A percentile compares a stretch with the other conserved stretches of the same genome.
Conservation (phyloP, 2,329 filamentous ascomycete genomes). For the Phoma sp. region DNA sequence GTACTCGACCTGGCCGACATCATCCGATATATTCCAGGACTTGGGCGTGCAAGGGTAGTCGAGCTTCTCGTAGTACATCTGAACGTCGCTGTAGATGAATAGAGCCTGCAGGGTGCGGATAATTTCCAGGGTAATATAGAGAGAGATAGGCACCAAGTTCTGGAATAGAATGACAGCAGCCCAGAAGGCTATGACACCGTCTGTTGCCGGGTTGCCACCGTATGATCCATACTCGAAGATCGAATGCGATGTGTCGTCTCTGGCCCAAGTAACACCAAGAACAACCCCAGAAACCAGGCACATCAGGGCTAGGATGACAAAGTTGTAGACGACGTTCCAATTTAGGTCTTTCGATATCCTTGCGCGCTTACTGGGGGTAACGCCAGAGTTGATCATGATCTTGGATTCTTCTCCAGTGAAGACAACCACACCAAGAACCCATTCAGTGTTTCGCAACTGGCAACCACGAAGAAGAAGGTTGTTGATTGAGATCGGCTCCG, state of each 20-base stretch:
- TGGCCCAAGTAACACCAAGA: constrained; percentile 82
- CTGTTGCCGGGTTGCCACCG: constrained; percentile 73
- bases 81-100: constrained; percentile 95
- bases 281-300: constrained; percentile 86
- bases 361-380: constrained; percentile 92
- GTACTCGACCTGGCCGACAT: constrained; percentile 97
- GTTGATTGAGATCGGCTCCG: constrained; percentile 92
- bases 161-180: constrained; percentile 93
- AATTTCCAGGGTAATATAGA: constrained; percentile 97
- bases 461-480: constrained; percentile 93
- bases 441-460: constrained; percentile 93
- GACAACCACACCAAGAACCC: constrained; percentile 89
- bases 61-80: constrained; percentile 96
- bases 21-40: constrained; percentile 98
- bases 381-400: constrained; percentile 98
- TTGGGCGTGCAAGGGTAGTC: constrained; percentile 97
- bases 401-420: constrained; percentile 98
- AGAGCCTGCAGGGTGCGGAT: constrained; percentile 91
- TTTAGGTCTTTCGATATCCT: constrained; percentile 93
- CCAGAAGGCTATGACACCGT: constrained; percentile 97
- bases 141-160: constrained; percentile 97
- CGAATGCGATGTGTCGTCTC: constrained; percentile 74
- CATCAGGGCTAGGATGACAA: constrained; percentile 86
- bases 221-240: constrained; percentile 89
- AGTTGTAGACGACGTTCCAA: constrained; percentile 97